Evolutionary conservation across 2,329 filamentous ascomycete species (phyloP), one percentile per base, ranked within the genome.

Genomic region (Penicillium sp.): DNA sequence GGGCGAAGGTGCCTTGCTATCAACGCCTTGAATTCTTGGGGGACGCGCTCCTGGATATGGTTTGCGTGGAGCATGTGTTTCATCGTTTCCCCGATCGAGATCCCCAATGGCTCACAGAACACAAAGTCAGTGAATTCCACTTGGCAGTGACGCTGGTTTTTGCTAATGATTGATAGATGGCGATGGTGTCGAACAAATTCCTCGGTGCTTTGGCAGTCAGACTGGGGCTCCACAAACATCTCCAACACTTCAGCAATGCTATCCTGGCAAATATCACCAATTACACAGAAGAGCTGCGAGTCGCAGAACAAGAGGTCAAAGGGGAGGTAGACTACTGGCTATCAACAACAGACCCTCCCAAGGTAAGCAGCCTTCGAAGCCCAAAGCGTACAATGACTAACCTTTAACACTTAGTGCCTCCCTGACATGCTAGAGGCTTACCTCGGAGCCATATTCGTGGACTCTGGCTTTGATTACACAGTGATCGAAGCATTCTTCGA

Each of bases 131-230:
- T 56, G 21, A 14, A 7, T 13, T 8, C 3, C 8, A 16, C n/a
- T 29, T 3, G 13, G 3, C 8, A 7, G 4, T 24, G 8, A n/a
- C 6, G 5, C 8, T 36, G 16, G 36, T 13, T 2, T n/a, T 21
- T 40, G 24, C 52, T 67, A 44, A 65, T 21, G 24, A 32, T n/a
- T 40, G 18, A 34, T 55, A 79, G 76, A 97, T 95, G 87, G 91
- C 92, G n/a, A 97, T 99, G 90, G 92, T 94, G 0, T 94, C 90
- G 49, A 99, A 99, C 75, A 92, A 92, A 56, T 99, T 97, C 67
- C 81, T 97, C 1, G 91, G 89, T 1, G 90, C 87, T 16, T 78
- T 97, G 3, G 88, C 88, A 55, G 90, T 95, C 3, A 82, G 84
- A 45, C 81, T 97, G 0, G 87, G 83, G 0, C 88, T 97, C 51